These are phyloP conservation scores for Coleophoma eucalyptorum DNA, from an alignment of 2,329 filamentous ascomycete genomes.

Conservation along the genomic window DNA sequence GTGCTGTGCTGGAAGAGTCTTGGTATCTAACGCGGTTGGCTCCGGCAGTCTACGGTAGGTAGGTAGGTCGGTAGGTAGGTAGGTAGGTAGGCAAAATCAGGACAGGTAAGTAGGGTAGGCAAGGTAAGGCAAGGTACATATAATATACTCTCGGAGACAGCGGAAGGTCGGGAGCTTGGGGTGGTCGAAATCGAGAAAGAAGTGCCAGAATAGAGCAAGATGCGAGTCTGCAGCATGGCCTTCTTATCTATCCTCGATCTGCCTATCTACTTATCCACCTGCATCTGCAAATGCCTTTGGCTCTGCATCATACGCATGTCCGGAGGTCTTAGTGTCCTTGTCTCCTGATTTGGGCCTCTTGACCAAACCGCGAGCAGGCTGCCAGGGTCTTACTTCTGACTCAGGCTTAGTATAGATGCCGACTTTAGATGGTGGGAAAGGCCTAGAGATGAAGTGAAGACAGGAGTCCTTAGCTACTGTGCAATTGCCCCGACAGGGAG, in stretches of 20 bases:
- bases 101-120: neutral
- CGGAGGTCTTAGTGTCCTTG: conserved; percentile 8
- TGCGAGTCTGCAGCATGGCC: neutral
- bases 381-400: conserved; percentile 16
- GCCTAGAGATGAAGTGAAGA: neutral
- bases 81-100: neutral
- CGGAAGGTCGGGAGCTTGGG: neutral
- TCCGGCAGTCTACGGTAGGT: neutral
- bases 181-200: neutral
- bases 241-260: neutral
- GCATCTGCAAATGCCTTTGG: conserved; percentile 11
- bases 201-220: neutral
- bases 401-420: neutral
- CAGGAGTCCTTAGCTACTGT: neutral
- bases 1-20: neutral
- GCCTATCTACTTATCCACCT: no score
- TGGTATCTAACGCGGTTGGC: no score
- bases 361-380: conserved; percentile 12
- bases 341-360: conserved; percentile 20
- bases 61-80: conserved; percentile 2
- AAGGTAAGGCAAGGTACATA: neutral
- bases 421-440: neutral
- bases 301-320: conserved; percentile 7
- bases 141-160: neutral
- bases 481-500: no score